Percentiles rank a stretch among this genome's conserved stretches.
Evolutionary conservation across 2,329 filamentous ascomycete genomes (phyloP).

Genomic region (Fusarium incarnatum): DNA sequence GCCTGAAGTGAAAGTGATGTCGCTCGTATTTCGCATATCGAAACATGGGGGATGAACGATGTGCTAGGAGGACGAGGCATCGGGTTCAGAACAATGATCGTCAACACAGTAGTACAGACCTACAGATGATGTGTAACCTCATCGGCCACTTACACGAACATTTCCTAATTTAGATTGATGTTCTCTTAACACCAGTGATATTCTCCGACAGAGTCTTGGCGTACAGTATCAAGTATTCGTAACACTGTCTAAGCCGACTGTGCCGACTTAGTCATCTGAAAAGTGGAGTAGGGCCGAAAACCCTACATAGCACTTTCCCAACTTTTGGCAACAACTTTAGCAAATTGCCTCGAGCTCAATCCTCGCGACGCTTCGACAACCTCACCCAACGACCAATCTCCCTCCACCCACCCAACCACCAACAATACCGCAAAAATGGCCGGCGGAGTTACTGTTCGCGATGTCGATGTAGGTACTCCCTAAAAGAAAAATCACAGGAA

Average conservation of each 20-base stretch:
- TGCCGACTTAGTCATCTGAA: slow-evolving; percentile 25
- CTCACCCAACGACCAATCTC: slow-evolving; percentile 49
- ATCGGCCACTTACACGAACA: slow-evolving; percentile 18
- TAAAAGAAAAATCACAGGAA: slow-evolving; percentile 44
- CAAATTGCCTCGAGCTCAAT: slow-evolving; percentile 30
- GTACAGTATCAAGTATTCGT: no score
- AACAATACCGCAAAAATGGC: slow-evolving; percentile 76
- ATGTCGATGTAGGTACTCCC: slow-evolving; percentile 79
- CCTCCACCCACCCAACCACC: slow-evolving; percentile 38
- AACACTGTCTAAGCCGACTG: neutral
- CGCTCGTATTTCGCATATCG: neutral
- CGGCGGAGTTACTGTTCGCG: slow-evolving; percentile 83
- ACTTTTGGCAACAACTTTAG: slow-evolving; percentile 36
- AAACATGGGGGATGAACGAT: neutral
- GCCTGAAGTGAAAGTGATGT: neutral
- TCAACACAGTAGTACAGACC: neutral
- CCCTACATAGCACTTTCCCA: slow-evolving; percentile 44
- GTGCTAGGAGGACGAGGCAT: neutral
- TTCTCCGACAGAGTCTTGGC: neutral
- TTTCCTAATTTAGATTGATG: slow-evolving; percentile 21
- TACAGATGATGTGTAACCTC: neutral
- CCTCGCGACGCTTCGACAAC: slow-evolving; percentile 48
- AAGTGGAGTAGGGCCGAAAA: slow-evolving; percentile 48
- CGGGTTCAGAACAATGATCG: neutral
- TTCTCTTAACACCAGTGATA: neutral